Evolutionary conservation across 257 asterid species (phyloP).

Genomic region (Nicotiana otophora): DNA sequence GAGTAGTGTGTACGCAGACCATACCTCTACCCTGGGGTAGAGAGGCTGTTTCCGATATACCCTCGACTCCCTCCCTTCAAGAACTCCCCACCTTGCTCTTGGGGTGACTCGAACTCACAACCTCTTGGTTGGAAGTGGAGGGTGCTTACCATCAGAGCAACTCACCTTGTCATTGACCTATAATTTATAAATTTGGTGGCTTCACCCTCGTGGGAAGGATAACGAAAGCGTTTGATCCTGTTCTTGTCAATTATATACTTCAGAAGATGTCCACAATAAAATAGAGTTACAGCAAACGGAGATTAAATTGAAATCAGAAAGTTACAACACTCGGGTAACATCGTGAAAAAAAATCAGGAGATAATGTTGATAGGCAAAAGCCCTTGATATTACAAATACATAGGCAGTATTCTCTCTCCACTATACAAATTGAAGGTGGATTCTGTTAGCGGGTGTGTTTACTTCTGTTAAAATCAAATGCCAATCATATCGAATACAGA

Average conservation of each 20-base stretch:
- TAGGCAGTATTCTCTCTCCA: slow-evolving; percentile 28
- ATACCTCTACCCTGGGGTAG: too few species aligned
- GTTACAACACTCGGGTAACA: not conserved
- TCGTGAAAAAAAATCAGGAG: slow-evolving; percentile 1
- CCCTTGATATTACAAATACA: slow-evolving; percentile 25
- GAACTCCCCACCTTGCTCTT: too few species aligned
- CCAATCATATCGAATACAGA: slow-evolving; percentile 30
- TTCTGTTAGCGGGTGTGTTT: slow-evolving; percentile 35
- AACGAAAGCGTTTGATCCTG: not conserved
- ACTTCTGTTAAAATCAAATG: slow-evolving; percentile 26
- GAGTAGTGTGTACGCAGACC: too few species aligned
- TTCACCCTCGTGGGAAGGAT: too few species aligned
- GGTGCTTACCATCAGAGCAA: too few species aligned
- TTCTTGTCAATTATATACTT: not conserved
- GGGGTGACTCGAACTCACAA: too few species aligned
- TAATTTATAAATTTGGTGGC: too few species aligned
- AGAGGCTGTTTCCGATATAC: too few species aligned
- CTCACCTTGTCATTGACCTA: too few species aligned
- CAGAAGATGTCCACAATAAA: not conserved
- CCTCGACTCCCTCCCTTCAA: too few species aligned
- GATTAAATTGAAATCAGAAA: slow-evolving; percentile 8
- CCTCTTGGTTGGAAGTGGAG: too few species aligned
- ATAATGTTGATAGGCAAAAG: not conserved
- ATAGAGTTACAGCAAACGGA: not conserved
- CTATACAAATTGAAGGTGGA: slow-evolving; percentile 55